Conservation (phyloP, 2,329 filamentous ascomycete genomes). For the Ascosphaera apis region DNA sequence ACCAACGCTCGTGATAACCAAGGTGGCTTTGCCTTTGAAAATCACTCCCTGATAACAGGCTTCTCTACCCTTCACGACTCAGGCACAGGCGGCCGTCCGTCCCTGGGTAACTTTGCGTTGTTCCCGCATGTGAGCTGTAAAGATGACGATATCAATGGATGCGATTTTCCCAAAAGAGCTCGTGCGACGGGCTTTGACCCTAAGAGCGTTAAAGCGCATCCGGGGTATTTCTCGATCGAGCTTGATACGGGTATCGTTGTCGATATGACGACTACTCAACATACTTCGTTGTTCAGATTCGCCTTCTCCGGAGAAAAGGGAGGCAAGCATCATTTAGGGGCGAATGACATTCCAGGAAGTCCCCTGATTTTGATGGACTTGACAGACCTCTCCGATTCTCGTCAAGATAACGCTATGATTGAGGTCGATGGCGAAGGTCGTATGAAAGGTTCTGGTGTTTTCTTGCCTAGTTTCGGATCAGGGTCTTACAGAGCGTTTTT, state of each 20-base stretch:
- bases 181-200: slow-evolving; percentile 27
- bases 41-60: slow-evolving; percentile 24
- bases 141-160: slow-evolving; percentile 36
- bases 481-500: slow-evolving; percentile 39
- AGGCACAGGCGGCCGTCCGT: slow-evolving; percentile 31
- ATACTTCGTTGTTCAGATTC: slow-evolving; percentile 42
- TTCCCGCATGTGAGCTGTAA: slow-evolving; percentile 43
- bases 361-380: slow-evolving; percentile 45
- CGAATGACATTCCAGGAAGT: slow-evolving; percentile 13
- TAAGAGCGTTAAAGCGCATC: slow-evolving; percentile 30
- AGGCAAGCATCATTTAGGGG: background rate
- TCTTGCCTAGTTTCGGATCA: slow-evolving; percentile 40
- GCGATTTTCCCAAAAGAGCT: slow-evolving; percentile 33
- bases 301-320: slow-evolving; percentile 27
- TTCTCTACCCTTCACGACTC: slow-evolving; percentile 31
- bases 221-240: slow-evolving; percentile 42
- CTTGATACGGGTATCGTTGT: slow-evolving; percentile 34
- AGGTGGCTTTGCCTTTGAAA: slow-evolving; percentile 31
- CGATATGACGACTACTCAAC: slow-evolving; percentile 46
- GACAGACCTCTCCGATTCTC: slow-evolving; percentile 37
- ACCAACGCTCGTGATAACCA: slow-evolving; percentile 28
- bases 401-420: slow-evolving; percentile 32
- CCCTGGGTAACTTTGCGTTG: slow-evolving; percentile 49
- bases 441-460: slow-evolving; percentile 38
- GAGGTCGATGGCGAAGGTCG: slow-evolving; percentile 35